These are phyloP conservation scores for Rhinocladiella similis DNA, from an alignment of 2,329 filamentous ascomycete genomes.

Conservation along the genomic window DNA sequence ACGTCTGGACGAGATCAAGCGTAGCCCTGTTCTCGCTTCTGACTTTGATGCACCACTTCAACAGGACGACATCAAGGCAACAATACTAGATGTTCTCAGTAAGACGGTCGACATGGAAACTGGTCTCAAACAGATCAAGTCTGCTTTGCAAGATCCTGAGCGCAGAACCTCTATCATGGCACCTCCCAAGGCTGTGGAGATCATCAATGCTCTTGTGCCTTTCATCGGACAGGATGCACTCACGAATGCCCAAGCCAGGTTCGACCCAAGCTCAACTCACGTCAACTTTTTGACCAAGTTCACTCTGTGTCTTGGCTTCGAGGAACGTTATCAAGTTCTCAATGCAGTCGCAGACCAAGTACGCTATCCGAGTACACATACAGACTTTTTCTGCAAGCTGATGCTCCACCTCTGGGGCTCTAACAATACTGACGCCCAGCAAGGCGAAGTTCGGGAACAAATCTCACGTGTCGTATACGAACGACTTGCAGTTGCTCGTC, in stretches of 20 bases:
- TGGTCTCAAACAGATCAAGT: slow-evolving; percentile 67
- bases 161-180: slow-evolving; percentile 6
- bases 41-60: slow-evolving; percentile 56
- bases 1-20: slow-evolving; percentile 70
- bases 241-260: slow-evolving; percentile 56
- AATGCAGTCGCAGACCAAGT: slow-evolving; percentile 87
- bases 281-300: slow-evolving; percentile 74
- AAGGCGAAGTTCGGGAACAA: slow-evolving; percentile 81
- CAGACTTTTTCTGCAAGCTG: slow-evolving; percentile 86
- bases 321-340: slow-evolving; percentile 81
- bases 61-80: slow-evolving; percentile 53
- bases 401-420: slow-evolving; percentile 80
- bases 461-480: slow-evolving; percentile 88
- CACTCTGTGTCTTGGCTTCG: slow-evolving; percentile 70
- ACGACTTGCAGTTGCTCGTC: slow-evolving; percentile 82
- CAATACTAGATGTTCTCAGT: slow-evolving; percentile 54
- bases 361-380: slow-evolving; percentile 84
- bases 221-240: slow-evolving; percentile 77
- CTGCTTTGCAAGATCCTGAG: slow-evolving; percentile 7
- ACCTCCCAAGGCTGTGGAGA: slow-evolving; percentile 30
- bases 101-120: slow-evolving; percentile 50
- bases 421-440: slow-evolving; percentile 65
- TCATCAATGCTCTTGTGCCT: slow-evolving; percentile 81
- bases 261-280: slow-evolving; percentile 65
- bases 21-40: slow-evolving; percentile 64